Evolutionary conservation across 495 filamentous ascomycete genomes (phyloP), one percentile per base, ranked within the genome.

Genomic region (Elasticomyces elasticus): DNA sequence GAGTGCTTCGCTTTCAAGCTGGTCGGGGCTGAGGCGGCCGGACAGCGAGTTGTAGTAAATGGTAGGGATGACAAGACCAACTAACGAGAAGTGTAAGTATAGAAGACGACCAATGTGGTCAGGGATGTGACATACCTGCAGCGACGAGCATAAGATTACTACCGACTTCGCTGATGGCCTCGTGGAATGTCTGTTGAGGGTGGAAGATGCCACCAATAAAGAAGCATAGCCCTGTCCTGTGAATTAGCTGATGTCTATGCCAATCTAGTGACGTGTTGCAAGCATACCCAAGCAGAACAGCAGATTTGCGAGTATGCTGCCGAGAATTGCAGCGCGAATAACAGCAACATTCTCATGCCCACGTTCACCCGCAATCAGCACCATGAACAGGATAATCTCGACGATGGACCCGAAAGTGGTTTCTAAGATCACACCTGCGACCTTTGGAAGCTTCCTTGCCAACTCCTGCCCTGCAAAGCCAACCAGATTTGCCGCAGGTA

Each of bases 391-490:
- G 40, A 63, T 60, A 35, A 63, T 63, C 57, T 63, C 61, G 5
- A 63, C 61, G 11, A 63, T 43, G 25, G 52, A 57, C 19, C 61
- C 61, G 28, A 63, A 56, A 22, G 61, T 60, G 43, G 61, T 63
- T 46, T 63, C 61, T 20, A 63, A 45, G 31, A 63, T 53, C 31
- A 63, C 54, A 23, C 61, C 61, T 0, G 47, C 23, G 9, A 63
- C 61, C 30, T 60, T 63, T 1, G 61, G 61, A 12, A 63, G 27
- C 53, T 63, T 92, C 56, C 84, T 76, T 0, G 85, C 83, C 55
- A 94, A 67, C 64, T 94, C 85, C 60, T 86, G 81, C 5, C 86
- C 85, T 5, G 85, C 84, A 63, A 95, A 95, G 0, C 87, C 87
- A 25, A 95, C 75, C 46, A 95, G 67, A 60, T 95, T 95, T 42